Evolutionary conservation across 106 monocot genomes (phyloP), one percentile per base, ranked within the genome.

Genomic region (Dendrobium huoshanense): DNA sequence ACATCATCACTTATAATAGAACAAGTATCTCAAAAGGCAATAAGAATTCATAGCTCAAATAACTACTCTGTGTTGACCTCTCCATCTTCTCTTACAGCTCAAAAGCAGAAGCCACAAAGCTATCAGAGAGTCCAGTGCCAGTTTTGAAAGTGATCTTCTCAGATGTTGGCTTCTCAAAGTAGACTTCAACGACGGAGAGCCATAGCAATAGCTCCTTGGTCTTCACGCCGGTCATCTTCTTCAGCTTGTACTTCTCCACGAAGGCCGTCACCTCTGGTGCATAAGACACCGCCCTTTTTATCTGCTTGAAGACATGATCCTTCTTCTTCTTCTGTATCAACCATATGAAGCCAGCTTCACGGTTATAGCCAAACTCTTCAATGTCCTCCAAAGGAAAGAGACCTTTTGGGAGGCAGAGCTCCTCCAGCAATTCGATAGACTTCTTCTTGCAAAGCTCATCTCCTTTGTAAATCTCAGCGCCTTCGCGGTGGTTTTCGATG

Each of bases 81-180:
- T 48, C 11, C 7, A 48, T 48, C 48, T 48, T 48, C 48, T 48
- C 48, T 48, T n/a, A 61, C 61, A 79, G 67, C 41, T 75, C 75
- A 42, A 81, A 81, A 8, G 75, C 75, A 0, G 81, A 81, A 18
- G 81, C 81, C 8, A 45, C 75, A 15, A 74, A 81, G 81, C 81
- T 81, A 37, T 81, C 75, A n/a, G 81, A 81, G 16, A 81, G 55
- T 2, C 81, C 75, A 18, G 81, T 75, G 3, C 75, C 75, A 22
- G 81, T 75, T 22, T 75, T 74, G 58, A 81, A 75, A 20, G 81
- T 81, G 41, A 81, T n/a, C 13, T 81, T 75, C 59, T 81, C 56
- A 7, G 81, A 56, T 0, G 73, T 18, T 9, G 81, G 55, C 1
- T 75, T 75, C 24, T 81, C 81, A 4, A 81, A 81, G 6, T 75